These are phyloP conservation scores for Simmondsia chinensis DNA, from an alignment of 148 eudicot species.

Conservation along the genomic window DNA sequence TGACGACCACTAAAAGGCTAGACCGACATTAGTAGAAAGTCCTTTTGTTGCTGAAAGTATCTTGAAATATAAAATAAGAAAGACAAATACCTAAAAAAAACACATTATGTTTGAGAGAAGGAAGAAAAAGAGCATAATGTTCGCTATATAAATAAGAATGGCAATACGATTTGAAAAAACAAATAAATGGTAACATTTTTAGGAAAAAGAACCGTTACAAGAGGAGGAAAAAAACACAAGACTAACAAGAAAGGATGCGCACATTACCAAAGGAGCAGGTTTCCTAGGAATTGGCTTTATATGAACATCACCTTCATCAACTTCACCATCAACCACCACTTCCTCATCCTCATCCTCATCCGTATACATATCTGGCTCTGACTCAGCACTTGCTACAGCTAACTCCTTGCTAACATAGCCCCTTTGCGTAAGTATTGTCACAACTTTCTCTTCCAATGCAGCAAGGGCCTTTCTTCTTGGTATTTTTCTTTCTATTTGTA, in stretches of 20 bases:
- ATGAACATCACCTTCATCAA: conserved; percentile 97
- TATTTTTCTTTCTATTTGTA: conserved; percentile 77
- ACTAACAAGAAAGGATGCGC: neutral
- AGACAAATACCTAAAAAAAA: too few relatives aligned
- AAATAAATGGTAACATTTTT: too few relatives aligned
- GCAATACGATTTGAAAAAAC: too few relatives aligned
- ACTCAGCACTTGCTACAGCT: conserved; percentile 39
- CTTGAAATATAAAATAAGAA: too few relatives aligned
- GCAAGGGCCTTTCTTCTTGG: conserved; percentile 94
- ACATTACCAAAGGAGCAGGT: conserved; percentile 60
- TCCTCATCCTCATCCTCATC: conserved; percentile 98
- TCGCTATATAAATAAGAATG: too few relatives aligned
- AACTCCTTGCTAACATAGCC: conserved; percentile 74
- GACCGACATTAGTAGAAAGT: too few relatives aligned
- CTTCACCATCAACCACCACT: conserved; percentile 95
- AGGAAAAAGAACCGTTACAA: too few relatives aligned
- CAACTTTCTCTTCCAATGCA: conserved; percentile 72
- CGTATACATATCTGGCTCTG: conserved; percentile 45
- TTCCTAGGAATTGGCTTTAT: conserved; percentile 75
- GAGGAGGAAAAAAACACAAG: neutral
- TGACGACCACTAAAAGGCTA: too few relatives aligned
- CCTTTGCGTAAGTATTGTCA: conserved; percentile 75
- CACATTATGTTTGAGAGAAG: too few relatives aligned
- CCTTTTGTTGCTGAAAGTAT: too few relatives aligned
- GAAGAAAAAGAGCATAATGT: too few relatives aligned